These are phyloP conservation scores for Plenodomus tracheiphilus DNA, from an alignment of 2,329 filamentous ascomycete genomes.

Conservation along the genomic window DNA sequence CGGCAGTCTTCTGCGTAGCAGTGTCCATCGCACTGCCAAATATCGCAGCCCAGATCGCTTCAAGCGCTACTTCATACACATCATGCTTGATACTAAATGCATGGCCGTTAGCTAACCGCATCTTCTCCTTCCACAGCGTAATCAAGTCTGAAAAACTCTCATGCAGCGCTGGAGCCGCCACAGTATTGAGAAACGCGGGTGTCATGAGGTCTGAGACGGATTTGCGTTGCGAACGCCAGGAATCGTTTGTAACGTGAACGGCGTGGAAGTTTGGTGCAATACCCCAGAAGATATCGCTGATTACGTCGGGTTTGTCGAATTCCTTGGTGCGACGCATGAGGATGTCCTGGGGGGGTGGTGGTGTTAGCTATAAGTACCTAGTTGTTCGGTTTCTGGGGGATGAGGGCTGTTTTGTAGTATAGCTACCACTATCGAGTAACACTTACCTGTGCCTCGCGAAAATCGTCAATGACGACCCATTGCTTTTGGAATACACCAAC, in stretches of 20 bases:
- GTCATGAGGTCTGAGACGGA: constrained; percentile 48
- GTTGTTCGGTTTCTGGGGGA: too few relatives aligned
- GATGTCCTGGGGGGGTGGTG: constrained; percentile 12
- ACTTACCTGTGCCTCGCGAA: constrained; percentile 48
- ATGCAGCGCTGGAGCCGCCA: constrained; percentile 44
- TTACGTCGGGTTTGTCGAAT: constrained; percentile 49
- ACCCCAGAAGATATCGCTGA: constrained; percentile 38
- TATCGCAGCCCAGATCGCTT: constrained; percentile 18
- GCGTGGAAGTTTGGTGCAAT: constrained; percentile 42
- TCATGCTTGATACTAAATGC: constrained; percentile 39
- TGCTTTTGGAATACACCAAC: constrained; percentile 50
- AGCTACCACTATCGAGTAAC: background rate
- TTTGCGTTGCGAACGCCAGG: constrained; percentile 41
- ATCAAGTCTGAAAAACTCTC: constrained; percentile 34
- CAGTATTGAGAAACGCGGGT: constrained; percentile 38
- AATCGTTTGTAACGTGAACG: constrained; percentile 29
- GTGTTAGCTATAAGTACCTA: background rate
- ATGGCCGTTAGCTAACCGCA: constrained; percentile 29
- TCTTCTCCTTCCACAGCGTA: constrained; percentile 43
- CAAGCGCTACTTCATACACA: constrained; percentile 25
- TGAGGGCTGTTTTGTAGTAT: too few relatives aligned
- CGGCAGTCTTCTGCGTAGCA: constrained; percentile 9
- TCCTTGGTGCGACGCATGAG: constrained; percentile 52
- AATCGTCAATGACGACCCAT: constrained; percentile 51
- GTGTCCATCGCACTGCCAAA: constrained; percentile 8